phyloP scores from a whole-genome alignment of 176 grass and related monocot genomes.

The Carex myosuroides region DNA sequence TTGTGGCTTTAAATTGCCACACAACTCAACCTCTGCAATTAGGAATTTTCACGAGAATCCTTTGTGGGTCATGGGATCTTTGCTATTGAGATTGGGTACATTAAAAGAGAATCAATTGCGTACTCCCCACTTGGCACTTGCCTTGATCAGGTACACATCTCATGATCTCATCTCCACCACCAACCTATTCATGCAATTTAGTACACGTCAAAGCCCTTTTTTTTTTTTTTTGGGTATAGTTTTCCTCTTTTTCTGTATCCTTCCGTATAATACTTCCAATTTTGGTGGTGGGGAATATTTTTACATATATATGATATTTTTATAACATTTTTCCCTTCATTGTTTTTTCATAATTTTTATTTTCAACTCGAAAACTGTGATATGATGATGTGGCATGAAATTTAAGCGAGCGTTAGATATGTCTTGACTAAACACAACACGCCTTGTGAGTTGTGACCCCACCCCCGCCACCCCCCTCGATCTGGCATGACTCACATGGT shows the following conservation, averaged over 20 bases:
- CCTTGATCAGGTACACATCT: neutral
- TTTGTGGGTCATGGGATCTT: conserved; percentile 22
- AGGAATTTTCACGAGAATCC: conserved; percentile 3
- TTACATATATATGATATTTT: neutral
- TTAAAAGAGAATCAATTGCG: neutral
- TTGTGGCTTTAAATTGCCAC: neutral
- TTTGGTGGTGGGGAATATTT: neutral
- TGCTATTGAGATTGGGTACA: neutral
- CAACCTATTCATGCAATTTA: conserved; percentile 1
- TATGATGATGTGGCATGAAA: conserved; percentile 10
- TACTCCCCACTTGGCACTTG: conserved; percentile 3
- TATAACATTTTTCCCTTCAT: neutral
- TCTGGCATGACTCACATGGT: neutral
- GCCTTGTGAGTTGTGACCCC: conserved; percentile 9
- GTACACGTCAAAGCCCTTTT: neutral
- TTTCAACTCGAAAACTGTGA: neutral
- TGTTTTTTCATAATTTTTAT: neutral
- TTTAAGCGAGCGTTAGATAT: neutral
- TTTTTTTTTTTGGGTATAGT: neutral
- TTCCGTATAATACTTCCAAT: neutral
- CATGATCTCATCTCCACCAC: neutral
- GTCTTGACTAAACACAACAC: conserved; percentile 13
- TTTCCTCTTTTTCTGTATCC: neutral
- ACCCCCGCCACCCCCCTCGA: neutral
- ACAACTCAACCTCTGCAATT: neutral